Conservation (phyloP, 495 filamentous ascomycete genomes). For the Neurospora pannonica region DNA sequence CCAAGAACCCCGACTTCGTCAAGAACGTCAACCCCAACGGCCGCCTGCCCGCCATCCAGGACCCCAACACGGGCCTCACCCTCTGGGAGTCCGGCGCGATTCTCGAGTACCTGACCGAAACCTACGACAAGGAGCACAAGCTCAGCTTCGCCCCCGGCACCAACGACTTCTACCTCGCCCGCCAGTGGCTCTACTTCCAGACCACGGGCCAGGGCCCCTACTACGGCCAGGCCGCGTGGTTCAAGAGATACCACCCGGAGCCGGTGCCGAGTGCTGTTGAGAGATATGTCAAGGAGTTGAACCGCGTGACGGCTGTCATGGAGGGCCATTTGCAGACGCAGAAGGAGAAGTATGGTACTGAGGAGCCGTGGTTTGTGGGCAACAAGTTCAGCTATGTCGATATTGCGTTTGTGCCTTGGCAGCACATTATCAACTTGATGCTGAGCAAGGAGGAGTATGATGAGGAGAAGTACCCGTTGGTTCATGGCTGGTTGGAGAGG, state of each 20-base stretch:
- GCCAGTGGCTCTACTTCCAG: slow-evolving; percentile 63
- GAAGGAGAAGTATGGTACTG: slow-evolving; percentile 14
- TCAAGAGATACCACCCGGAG: slow-evolving; percentile 46
- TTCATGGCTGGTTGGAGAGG: slow-evolving; percentile 28
- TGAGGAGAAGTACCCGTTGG: slow-evolving; percentile 20
- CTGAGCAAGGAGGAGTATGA: slow-evolving; percentile 9
- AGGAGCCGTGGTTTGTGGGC: slow-evolving; percentile 46
- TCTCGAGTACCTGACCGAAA: slow-evolving; percentile 58
- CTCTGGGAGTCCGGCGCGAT: slow-evolving; percentile 72
- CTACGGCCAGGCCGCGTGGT: slow-evolving; percentile 46
- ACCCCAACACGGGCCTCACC: slow-evolving; percentile 55
- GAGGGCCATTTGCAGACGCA: slow-evolving; percentile 41
- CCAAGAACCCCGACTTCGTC: slow-evolving; percentile 49
- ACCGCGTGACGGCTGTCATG: slow-evolving; percentile 51
- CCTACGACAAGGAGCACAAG: slow-evolving; percentile 56
- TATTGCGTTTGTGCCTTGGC: slow-evolving; percentile 50
- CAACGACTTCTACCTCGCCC: slow-evolving; percentile 40
- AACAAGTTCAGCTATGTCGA: slow-evolving; percentile 51
- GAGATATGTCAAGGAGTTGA: slow-evolving; percentile 51
- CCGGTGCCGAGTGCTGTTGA: slow-evolving; percentile 47
- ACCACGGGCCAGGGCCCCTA: slow-evolving; percentile 61
- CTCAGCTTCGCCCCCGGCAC: slow-evolving; percentile 44
- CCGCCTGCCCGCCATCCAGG: slow-evolving; percentile 52
- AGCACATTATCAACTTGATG: slow-evolving; percentile 14
- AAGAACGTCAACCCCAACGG: slow-evolving; percentile 60